These are phyloP conservation scores for Oryza australiensis DNA, from an alignment of 176 grass and related monocot genomes.

Conservation along the genomic window DNA sequence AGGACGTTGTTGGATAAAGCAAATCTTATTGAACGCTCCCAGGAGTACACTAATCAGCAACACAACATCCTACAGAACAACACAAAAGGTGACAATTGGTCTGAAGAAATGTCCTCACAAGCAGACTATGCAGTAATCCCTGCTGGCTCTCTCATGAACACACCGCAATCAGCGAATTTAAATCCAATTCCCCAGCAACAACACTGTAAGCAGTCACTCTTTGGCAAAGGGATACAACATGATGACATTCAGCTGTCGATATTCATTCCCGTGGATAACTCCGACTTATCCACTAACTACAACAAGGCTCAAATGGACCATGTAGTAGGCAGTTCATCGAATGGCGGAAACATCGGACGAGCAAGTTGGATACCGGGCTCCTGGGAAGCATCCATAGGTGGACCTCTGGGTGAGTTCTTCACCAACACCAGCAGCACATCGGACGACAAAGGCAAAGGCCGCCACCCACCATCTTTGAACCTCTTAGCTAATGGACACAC, in stretches of 20 bases:
- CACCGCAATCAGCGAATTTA: neutral
- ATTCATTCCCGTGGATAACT: neutral
- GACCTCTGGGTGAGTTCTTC: slow-evolving; percentile 46
- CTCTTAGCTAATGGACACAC: slow-evolving; percentile 23
- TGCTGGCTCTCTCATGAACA: neutral
- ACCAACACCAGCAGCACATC: slow-evolving; percentile 14
- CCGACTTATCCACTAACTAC: neutral
- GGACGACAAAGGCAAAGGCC: slow-evolving; percentile 9
- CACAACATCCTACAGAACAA: neutral
- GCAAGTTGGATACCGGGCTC: slow-evolving; percentile 35
- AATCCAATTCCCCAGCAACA: neutral
- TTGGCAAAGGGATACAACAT: neutral
- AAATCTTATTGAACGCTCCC: neutral
- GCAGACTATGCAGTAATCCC: neutral
- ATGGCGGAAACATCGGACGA: neutral
- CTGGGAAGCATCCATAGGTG: slow-evolving; percentile 43
- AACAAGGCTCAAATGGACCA: neutral
- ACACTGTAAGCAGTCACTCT: neutral
- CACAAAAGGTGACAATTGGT: neutral
- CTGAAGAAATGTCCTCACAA: neutral
- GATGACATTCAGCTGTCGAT: neutral
- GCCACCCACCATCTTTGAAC: neutral
- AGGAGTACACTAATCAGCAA: neutral
- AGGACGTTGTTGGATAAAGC: neutral
- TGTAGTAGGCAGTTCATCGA: neutral